A percentile compares a stretch with the other conserved stretches of the same genome.
Evolutionary conservation across 139 green algal genomes (phyloP).

Genomic region (Diplosphaera chodatii): DNA sequence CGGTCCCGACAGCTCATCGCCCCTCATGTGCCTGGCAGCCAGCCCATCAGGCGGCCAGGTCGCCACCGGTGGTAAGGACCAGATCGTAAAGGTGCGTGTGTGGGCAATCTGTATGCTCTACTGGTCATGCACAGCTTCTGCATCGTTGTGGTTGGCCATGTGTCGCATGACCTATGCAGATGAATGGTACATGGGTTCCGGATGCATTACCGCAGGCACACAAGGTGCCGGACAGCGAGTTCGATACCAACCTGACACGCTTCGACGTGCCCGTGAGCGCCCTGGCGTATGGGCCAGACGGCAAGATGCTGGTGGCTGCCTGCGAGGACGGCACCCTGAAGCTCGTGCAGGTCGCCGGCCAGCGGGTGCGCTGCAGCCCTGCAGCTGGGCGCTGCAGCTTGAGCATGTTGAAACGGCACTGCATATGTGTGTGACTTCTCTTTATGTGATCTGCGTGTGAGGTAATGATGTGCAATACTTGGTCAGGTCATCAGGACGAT

Average conservation of each 20-base stretch:
- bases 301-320: slow-evolving; percentile 53
- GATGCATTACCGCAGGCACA: slow-evolving; percentile 35
- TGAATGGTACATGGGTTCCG: too few relatives aligned
- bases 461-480: too few relatives aligned
- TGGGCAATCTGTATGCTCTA: too few relatives aligned
- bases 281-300: slow-evolving; percentile 57
- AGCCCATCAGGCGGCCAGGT: slow-evolving; percentile 24
- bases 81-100: slow-evolving; percentile 39
- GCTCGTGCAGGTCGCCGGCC: slow-evolving; percentile 54
- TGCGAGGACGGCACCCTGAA: slow-evolving; percentile 77
- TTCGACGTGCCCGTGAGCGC: slow-evolving; percentile 63
- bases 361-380: slow-evolving; percentile 30
- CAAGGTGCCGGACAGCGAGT: slow-evolving; percentile 28
- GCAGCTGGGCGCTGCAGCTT: too few relatives aligned
- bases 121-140: too few relatives aligned
- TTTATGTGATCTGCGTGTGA: too few relatives aligned
- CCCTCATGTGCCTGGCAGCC: slow-evolving; percentile 18
- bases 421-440: too few relatives aligned
- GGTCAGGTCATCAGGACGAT: not conserved
- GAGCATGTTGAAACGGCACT: too few relatives aligned
- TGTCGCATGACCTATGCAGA: too few relatives aligned
- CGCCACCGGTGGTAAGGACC: slow-evolving; percentile 34
- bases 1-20: not conserved
- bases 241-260: slow-evolving; percentile 52
- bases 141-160: not conserved